phyloP scores from a whole-genome alignment of 805 yeast species.

The Starmerella ratchasimensis region DNA sequence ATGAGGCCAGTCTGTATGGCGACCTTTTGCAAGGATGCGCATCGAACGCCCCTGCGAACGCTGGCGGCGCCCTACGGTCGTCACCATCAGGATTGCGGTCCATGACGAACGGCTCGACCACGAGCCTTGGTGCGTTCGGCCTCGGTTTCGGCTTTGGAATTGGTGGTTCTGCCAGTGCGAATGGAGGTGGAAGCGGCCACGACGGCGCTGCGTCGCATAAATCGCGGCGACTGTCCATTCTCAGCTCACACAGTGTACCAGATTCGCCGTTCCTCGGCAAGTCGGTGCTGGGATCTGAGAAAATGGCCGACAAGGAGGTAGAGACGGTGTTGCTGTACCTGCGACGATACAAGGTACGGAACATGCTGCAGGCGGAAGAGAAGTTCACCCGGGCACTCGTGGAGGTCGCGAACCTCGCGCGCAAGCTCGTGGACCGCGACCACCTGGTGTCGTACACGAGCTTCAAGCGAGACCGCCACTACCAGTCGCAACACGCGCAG shows the following conservation, averaged over 20 bases:
- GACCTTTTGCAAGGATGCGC: too few species aligned
- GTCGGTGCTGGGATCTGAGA: slow-evolving; percentile 8
- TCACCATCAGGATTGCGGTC: too few species aligned
- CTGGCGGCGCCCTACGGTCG: too few species aligned
- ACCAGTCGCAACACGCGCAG: slow-evolving; percentile 11
- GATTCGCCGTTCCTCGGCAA: slow-evolving; percentile 25
- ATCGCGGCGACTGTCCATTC: slow-evolving; percentile 22
- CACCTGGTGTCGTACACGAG: slow-evolving; percentile 15
- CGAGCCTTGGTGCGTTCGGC: not conserved
- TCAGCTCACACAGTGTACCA: slow-evolving; percentile 17
- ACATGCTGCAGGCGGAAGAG: slow-evolving; percentile 27
- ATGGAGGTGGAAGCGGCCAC: not conserved
- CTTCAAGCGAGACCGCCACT: slow-evolving; percentile 19
- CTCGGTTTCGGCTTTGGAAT: not conserved
- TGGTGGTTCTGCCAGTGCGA: not conserved
- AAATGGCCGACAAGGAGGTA: slow-evolving; percentile 27
- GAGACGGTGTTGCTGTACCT: slow-evolving; percentile 24
- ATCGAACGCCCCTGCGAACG: too few species aligned
- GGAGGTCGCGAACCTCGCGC: slow-evolving; percentile 24
- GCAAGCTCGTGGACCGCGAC: slow-evolving; percentile 24
- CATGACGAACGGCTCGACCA: too few species aligned
- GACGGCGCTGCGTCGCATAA: slow-evolving; percentile 1
- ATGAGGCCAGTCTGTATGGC: slow-evolving; percentile 1
- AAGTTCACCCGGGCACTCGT: slow-evolving; percentile 26
- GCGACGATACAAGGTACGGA: slow-evolving; percentile 24